Evolutionary conservation across 257 asterid genomes (phyloP).

Genomic region (Nicotiana knightiana): DNA sequence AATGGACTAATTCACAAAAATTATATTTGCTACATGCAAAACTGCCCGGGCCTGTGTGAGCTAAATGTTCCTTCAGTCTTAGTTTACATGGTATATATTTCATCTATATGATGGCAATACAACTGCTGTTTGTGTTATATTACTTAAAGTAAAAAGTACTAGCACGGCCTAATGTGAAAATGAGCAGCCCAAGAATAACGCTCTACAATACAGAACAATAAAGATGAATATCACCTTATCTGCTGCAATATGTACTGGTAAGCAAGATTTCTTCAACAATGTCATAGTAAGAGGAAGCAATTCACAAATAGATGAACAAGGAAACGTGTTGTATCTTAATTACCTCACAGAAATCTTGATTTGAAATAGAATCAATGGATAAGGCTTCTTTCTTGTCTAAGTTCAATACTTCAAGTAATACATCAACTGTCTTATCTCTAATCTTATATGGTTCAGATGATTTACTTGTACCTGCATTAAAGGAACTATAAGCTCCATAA

Average conservation of each 20-base stretch:
- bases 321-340: background rate
- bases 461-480: conserved; percentile 57
- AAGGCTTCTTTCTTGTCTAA: conserved; percentile 70
- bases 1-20: background rate
- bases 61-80: background rate
- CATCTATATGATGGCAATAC: background rate
- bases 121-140: background rate
- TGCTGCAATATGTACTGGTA: background rate
- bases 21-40: background rate
- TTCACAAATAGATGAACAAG: background rate
- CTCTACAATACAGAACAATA: background rate
- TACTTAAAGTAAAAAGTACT: background rate
- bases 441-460: conserved; percentile 65
- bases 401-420: conserved; percentile 80
- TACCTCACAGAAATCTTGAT: conserved; percentile 88
- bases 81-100: background rate
- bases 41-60: background rate
- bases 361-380: conserved; percentile 66
- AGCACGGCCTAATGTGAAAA: background rate
- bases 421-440: conserved; percentile 64
- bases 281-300: background rate
- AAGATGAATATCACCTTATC: conserved; percentile 3
- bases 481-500: conserved; percentile 2
- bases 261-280: background rate
- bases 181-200: background rate